Conservation (phyloP, 306 rosid genomes). For the Castanea mollissima region DNA sequence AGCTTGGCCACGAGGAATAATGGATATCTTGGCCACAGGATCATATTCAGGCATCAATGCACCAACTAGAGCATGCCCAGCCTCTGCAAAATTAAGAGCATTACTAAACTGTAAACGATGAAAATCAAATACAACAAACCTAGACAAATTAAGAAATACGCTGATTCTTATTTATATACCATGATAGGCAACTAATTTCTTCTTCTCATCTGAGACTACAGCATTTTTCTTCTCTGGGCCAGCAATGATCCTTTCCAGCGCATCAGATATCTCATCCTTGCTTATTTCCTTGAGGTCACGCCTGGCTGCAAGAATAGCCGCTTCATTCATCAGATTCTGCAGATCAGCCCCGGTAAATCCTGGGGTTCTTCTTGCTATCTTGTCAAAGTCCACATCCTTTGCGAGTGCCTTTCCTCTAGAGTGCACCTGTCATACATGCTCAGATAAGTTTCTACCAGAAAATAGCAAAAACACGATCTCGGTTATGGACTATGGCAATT, state of each 20-base stretch:
- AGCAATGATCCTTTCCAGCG: conserved; percentile 93
- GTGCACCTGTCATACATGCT: conserved; percentile 53
- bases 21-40: conserved; percentile 93
- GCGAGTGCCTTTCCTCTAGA: conserved; percentile 86
- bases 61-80: conserved; percentile 86
- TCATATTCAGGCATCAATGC: conserved; percentile 72
- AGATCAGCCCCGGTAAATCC: conserved; percentile 85
- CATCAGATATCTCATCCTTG: conserved; percentile 97
- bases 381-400: conserved; percentile 95
- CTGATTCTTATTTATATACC: conserved; percentile 26
- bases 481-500: neutral
- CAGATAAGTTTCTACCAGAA: neutral
- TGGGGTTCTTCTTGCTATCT: conserved; percentile 94
- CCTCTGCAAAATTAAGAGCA: conserved; percentile 62
- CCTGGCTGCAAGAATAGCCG: conserved; percentile 99
- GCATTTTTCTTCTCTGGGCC: conserved; percentile 99
- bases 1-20: conserved; percentile 90
- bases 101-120: neutral
- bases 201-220: conserved; percentile 94
- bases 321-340: conserved; percentile 97
- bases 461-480: neutral
- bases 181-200: conserved; percentile 85
- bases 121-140: neutral
- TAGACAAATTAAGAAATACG: neutral
- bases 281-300: conserved; percentile 98